Base-by-base conservation (phyloP, 1,139 yeast genomes). In the Geotrichum siamense region DNA sequence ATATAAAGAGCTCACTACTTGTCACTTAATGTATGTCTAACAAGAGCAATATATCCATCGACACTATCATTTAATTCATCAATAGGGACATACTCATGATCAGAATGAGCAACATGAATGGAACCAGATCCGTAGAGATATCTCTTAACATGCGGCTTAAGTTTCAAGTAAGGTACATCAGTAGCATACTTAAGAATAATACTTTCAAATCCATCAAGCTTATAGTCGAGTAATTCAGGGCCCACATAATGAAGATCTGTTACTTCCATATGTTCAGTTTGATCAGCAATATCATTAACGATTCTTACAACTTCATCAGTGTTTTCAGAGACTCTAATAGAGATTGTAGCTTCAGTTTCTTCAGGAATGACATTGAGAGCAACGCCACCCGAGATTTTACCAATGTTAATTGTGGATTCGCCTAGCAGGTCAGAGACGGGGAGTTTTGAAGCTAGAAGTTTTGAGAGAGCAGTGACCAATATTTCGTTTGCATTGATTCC, bases 71-170 rank as follows among this genome's bases (percentile, higher is more conserved):
- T 51, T 49, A 81, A 63, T 53, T 78, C 82, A 2, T 60, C 56
- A 30, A 72, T 64, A 6, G 72, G 71, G 25, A 81, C 74, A 53
- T 63, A 71, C 60, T 81, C 89, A 48, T 74, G 60, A 47, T 70
- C 81, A 2, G 79, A 72, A 55, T 80, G 87, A 1, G 87, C 87
- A 28, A 76, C 78, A 29, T 69, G 69, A 47, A 81, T 79, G 1
- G 77, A 63, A 1, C 87, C 89, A 1, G 87, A 84, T 0, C 87
- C 89, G 54, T 78, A 81, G 26, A 80, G 62, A 54, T 75, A 79
- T 51, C 77, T 63, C 26, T 65, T 64, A 4, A 55, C 54, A 2
- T 67, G 65, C 2, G 56, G 50, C 20, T 28, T 20, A 15, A 28
- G 23, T 37, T 43, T 43, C 44, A 79, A 59, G 51, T 75, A 70